Base-by-base conservation (phyloP, 2,329 filamentous ascomycete genomes). In the Fusarium buxicola region DNA sequence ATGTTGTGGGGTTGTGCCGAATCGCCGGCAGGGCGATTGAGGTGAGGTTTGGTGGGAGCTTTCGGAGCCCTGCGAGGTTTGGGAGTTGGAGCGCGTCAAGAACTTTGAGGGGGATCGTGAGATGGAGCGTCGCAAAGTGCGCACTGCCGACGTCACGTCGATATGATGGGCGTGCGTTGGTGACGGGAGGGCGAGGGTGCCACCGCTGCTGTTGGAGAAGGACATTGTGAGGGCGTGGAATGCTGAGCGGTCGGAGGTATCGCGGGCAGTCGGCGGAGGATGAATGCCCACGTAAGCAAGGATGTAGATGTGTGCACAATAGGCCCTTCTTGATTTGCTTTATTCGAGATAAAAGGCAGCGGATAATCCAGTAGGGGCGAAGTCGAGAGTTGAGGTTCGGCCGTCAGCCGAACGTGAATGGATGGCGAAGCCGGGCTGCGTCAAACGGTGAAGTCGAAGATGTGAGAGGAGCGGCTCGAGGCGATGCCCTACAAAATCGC, bases 101-200 rank as follows among this genome's bases (percentile, higher is more conserved):
- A 95, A 94, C 76, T 95, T 96, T 28, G 94, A 97, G 10, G 94
- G 94, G n/a, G 94, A 97, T 70, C 93, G 87, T 55, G 94, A 97
- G 63, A 97, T 83, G 24, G 94, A 97, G 69, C 92, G 91, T 65
- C 94, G 86, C 56, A 97, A 82, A 71, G 92, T 91, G 73, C 92
- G 87, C 63, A 97, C 91, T 57, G 91, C 89, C 46, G 91, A 88
- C 60, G 91, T 89, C 65, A 92, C 88, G 80, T 96, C 92, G 70
- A 94, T 90, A 77, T 91, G 89, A 75, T 92, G 91, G 60, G 88
- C 87, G 71, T 92, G 89, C 43, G 91, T 94, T 56, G 94, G 94
- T 61, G 94, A 97, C 65, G 92, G 89, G 70, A 97, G 83, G 72
- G 95, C 92, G 70, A 96, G 83, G 57, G 92, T 94, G 72, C 92